phyloP scores from a whole-genome alignment of 495 filamentous ascomycete species.

The Pseudevernia furfuracea region DNA sequence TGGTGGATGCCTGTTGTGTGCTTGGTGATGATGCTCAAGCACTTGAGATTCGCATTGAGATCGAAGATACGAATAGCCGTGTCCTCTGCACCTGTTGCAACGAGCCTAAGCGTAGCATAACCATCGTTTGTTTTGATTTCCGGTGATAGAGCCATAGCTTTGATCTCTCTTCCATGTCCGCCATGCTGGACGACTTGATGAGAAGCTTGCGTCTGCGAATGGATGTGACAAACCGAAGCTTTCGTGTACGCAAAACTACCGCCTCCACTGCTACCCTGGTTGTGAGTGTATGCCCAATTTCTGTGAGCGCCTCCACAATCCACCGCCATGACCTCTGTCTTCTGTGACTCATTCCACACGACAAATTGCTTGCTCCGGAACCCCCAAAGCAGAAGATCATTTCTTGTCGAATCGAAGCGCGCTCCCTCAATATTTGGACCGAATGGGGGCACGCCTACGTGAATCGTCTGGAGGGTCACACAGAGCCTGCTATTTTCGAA shows the following conservation, averaged over 20 bases:
- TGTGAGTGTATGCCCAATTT: constrained; percentile 54
- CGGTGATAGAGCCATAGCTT: constrained; percentile 54
- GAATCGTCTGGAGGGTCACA: constrained; percentile 38
- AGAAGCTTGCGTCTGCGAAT: constrained; percentile 40
- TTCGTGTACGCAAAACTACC: constrained; percentile 49
- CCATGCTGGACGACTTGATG: constrained; percentile 56
- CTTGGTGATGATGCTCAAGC: constrained; percentile 55
- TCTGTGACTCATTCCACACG: constrained; percentile 62
- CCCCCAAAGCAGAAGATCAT: constrained; percentile 63
- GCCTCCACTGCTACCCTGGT: constrained; percentile 26
- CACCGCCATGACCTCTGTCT: constrained; percentile 57
- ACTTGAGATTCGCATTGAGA: constrained; percentile 32
- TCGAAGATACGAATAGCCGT: constrained; percentile 69
- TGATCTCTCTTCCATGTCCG: constrained; percentile 83
- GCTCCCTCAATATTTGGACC: constrained; percentile 62
- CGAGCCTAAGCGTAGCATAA: constrained; percentile 27
- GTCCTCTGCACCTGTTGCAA: constrained; percentile 87
- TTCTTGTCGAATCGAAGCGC: constrained; percentile 42
- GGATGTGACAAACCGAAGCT: constrained; percentile 34
- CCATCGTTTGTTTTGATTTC: constrained; percentile 19
- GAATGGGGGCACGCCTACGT: constrained; percentile 52
- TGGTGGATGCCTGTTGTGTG: constrained; percentile 81
- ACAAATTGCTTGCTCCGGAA: constrained; percentile 73
- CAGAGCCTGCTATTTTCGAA: neutral
- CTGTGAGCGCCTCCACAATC: constrained; percentile 81